These are phyloP conservation scores for Passalora sequoiae DNA, from an alignment of 2,329 filamentous ascomycete species.

Conservation along the genomic window DNA sequence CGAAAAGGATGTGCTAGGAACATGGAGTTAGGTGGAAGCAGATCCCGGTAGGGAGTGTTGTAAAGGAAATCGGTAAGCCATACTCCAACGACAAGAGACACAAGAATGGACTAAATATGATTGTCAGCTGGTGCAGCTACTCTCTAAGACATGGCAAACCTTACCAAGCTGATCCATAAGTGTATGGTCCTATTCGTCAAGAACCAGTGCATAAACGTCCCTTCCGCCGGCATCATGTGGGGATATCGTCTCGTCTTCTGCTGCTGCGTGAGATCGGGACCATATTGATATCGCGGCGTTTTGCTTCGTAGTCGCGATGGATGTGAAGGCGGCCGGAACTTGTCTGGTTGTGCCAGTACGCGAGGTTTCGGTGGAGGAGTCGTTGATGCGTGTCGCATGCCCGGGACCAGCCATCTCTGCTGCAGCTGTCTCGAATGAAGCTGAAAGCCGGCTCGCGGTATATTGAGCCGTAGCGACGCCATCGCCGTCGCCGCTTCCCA, in stretches of 20 bases:
- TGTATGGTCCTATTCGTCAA: constrained; percentile 73
- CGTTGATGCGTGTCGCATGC: constrained; percentile 30
- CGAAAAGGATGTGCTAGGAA: constrained; percentile 65
- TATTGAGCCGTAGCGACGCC: constrained; percentile 10
- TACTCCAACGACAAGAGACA: constrained; percentile 64
- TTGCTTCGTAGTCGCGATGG: constrained; percentile 60
- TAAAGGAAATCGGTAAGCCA: constrained; percentile 73
- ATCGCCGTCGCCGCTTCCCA: constrained; percentile 3
- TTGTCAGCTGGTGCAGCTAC: not conserved
- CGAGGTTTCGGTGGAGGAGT: constrained; percentile 52
- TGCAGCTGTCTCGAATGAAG: constrained; percentile 28
- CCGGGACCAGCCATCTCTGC: constrained; percentile 6
- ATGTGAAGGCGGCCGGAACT: constrained; percentile 90
- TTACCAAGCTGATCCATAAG: constrained; percentile 75
- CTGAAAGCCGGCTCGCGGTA: constrained; percentile 20
- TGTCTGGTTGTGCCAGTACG: constrained; percentile 78
- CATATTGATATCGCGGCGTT: constrained; percentile 61
- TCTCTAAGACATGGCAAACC: constrained; percentile 25
- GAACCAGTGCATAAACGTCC: constrained; percentile 79
- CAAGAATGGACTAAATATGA: constrained; percentile 55
- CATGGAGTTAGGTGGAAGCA: constrained; percentile 67
- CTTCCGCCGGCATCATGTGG: constrained; percentile 78
- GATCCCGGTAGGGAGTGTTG: constrained; percentile 72
- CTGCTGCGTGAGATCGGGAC: constrained; percentile 61
- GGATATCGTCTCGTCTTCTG: constrained; percentile 71